Conservation (phyloP, 805 yeast genomes). For the Nadsonia fulvescens region DNA sequence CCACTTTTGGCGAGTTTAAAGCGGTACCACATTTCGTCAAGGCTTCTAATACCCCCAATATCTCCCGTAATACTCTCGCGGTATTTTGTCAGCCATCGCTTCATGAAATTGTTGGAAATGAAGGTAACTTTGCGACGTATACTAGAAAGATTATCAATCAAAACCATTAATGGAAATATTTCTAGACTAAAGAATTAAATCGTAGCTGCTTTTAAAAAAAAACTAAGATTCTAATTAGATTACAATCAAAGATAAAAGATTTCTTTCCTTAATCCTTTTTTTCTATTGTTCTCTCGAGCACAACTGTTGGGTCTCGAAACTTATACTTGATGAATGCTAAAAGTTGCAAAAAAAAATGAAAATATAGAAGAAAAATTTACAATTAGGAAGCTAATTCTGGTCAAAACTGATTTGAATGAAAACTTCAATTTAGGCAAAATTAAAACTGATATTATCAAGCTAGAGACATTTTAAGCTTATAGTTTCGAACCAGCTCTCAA, state of each 20-base stretch:
- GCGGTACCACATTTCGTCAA: conserved; percentile 43
- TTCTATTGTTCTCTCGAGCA: neutral
- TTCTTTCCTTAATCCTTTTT: no score
- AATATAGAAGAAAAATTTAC: no score
- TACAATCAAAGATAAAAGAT: neutral
- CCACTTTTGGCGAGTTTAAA: conserved; percentile 29
- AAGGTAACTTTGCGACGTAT: conserved; percentile 32
- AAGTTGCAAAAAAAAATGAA: no score
- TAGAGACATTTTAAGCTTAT: no score
- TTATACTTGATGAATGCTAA: no score
- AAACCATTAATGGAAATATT: conserved; percentile 20
- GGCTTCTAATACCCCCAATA: conserved; percentile 21
- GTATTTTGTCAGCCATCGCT: conserved; percentile 45
- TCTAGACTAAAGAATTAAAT: neutral
- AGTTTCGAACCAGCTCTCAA: no score
- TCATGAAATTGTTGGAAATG: conserved; percentile 27
- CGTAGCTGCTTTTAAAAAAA: neutral
- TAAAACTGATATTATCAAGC: no score
- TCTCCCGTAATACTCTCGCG: conserved; percentile 39
- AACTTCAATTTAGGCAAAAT: no score
- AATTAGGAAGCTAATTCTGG: no score
- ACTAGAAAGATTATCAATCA: conserved; percentile 24
- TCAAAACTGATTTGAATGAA: no score
- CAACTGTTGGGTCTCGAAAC: no score
- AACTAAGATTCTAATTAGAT: neutral